A percentile compares a stretch with the other conserved stretches of the same genome.
Evolutionary conservation across 176 grass and related monocot species (phyloP).

Genomic region (Oryza glaberrima): DNA sequence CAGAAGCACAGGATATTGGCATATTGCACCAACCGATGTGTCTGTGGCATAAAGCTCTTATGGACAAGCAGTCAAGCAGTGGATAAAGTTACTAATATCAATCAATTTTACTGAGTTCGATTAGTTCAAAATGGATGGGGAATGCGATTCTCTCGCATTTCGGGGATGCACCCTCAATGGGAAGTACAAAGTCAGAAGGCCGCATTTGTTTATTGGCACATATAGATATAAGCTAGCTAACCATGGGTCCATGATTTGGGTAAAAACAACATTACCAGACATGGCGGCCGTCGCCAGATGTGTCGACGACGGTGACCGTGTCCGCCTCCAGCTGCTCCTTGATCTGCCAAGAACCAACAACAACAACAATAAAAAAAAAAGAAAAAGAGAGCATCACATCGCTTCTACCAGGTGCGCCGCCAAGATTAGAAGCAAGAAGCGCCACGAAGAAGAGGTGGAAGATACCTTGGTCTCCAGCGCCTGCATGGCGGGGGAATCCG

Average conservation of each 20-base stretch:
- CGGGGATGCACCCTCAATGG: neutral
- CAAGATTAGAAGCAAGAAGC: slow-evolving; percentile 10
- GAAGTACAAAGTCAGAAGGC: neutral
- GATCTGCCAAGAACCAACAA: slow-evolving; percentile 50
- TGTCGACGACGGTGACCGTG: slow-evolving; percentile 57
- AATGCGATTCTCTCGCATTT: no score
- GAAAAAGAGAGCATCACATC: neutral
- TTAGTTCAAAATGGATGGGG: neutral
- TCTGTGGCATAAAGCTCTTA: neutral
- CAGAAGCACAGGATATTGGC: neutral
- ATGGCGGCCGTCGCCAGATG: slow-evolving; percentile 78
- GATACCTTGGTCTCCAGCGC: slow-evolving; percentile 62
- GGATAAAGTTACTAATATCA: neutral
- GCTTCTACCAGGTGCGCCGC: neutral
- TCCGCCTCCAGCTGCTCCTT: slow-evolving; percentile 78
- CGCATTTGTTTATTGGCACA: neutral
- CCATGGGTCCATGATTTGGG: neutral
- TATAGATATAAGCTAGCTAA: neutral
- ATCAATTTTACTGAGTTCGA: neutral
- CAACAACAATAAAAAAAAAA: neutral
- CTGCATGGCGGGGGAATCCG: slow-evolving; percentile 46
- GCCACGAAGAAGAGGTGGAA: no score
- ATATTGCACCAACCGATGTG: neutral
- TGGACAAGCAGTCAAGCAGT: neutral
- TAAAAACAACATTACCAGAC: slow-evolving; percentile 37